These are phyloP conservation scores for Trichophyton benhamiae DNA, from an alignment of 2,329 filamentous ascomycete species.

Conservation along the genomic window DNA sequence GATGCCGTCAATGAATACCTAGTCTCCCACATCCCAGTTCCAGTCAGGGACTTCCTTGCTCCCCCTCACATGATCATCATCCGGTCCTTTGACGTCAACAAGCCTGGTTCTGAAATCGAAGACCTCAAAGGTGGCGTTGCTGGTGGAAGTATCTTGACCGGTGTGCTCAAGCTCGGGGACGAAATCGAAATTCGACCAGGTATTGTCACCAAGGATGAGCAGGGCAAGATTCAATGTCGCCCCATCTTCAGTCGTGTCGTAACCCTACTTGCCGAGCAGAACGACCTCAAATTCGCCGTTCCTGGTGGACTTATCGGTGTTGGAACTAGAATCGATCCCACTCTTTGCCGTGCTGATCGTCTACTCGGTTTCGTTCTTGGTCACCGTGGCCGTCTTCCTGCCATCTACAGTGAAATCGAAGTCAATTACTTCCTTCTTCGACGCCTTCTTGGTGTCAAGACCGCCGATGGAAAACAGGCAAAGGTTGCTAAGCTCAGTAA, in stretches of 20 bases:
- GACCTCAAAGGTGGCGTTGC: conserved; percentile 98
- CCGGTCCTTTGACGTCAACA: conserved; percentile 98
- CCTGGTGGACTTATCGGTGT: conserved; percentile 97
- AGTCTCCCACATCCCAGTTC: conserved; percentile 88
- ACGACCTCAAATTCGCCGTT: conserved; percentile 96
- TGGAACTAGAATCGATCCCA: conserved; percentile 92
- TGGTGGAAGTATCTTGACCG: conserved; percentile 90
- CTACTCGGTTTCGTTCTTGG: conserved; percentile 95
- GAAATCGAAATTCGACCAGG: conserved; percentile 99
- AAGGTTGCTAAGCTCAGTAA: conserved; percentile 97
- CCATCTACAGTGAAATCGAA: conserved; percentile 97
- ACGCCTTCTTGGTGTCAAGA: conserved; percentile 88
- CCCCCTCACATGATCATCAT: conserved; percentile 99
- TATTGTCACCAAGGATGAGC: conserved; percentile 90
- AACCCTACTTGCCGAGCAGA: conserved; percentile 91
- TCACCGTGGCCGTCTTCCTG: conserved; percentile 81
- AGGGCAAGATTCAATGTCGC: conserved; percentile 87
- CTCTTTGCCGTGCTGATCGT: conserved; percentile 96
- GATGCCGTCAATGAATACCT: conserved; percentile 95
- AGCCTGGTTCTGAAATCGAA: conserved; percentile 96
- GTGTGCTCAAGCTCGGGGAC: conserved; percentile 91
- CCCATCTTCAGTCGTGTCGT: conserved; percentile 95
- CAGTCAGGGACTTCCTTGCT: conserved; percentile 75
- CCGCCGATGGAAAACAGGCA: conserved; percentile 95
- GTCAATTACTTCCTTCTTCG: conserved; percentile 98